Evolutionary conservation across 192 early-diverging fungal species (phyloP).

Genomic region (Dissophora ornata): DNA sequence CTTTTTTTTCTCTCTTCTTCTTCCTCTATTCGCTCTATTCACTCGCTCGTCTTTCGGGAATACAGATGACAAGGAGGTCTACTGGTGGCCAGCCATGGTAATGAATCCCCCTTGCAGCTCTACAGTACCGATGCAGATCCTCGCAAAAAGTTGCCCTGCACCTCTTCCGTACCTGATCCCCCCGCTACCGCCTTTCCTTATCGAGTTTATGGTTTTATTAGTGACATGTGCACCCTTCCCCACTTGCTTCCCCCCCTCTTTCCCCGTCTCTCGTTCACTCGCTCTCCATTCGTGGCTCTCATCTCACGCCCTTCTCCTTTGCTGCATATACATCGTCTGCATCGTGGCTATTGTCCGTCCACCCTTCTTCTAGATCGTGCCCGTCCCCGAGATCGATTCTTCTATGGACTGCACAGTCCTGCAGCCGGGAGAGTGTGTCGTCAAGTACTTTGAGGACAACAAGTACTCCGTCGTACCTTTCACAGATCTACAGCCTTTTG

Average conservation of each 20-base stretch:
- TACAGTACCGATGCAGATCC: too few species aligned
- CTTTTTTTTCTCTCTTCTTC: background rate
- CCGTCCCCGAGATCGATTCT: conserved; percentile 52
- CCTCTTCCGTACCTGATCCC: conserved; percentile 15
- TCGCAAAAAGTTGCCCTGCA: too few species aligned
- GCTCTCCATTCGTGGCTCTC: background rate
- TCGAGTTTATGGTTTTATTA: conserved; percentile 30
- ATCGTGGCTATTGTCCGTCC: conserved; percentile 23
- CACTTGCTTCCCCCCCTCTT: too few species aligned
- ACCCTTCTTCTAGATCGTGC: conserved; percentile 34
- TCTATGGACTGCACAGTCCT: conserved; percentile 43
- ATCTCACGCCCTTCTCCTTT: too few species aligned
- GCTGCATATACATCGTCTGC: conserved; percentile 1
- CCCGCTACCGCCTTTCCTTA: conserved; percentile 20
- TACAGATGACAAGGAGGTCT: conserved; percentile 50
- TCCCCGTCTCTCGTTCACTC: too few species aligned
- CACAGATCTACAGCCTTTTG: conserved; percentile 47
- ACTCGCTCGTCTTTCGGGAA: background rate
- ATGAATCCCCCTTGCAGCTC: conserved; percentile 18
- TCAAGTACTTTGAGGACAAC: conserved; percentile 56
- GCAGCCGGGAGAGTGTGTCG: conserved; percentile 47
- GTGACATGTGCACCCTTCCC: conserved; percentile 25
- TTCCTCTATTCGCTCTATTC: background rate
- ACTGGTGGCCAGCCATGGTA: conserved; percentile 58
- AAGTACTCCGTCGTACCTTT: conserved; percentile 49